Conservation (phyloP, 129 eudicot genomes). For the Solidago caesia region DNA sequence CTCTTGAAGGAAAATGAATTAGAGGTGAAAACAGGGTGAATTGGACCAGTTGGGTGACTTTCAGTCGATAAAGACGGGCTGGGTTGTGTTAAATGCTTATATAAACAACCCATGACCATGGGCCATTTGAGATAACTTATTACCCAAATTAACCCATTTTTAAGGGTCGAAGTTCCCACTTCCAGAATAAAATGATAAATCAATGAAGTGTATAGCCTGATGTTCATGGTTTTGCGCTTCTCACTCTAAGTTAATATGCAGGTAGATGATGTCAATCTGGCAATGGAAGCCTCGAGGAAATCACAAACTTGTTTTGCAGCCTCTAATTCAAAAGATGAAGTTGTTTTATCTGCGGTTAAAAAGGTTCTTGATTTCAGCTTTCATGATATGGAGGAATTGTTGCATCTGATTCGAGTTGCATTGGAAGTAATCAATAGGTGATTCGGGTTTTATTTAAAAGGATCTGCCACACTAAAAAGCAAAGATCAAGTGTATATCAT, state of each 20-base stretch:
- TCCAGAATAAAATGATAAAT: too few relatives aligned
- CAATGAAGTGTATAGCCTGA: too few relatives aligned
- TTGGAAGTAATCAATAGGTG: slow-evolving; percentile 66
- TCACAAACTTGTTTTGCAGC: slow-evolving; percentile 69
- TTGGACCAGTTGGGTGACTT: not conserved
- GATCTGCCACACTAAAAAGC: too few relatives aligned
- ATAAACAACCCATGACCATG: not conserved
- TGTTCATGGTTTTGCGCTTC: not conserved
- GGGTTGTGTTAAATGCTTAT: not conserved
- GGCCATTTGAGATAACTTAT: too few relatives aligned
- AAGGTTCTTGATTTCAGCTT: slow-evolving; percentile 87
- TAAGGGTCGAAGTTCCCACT: too few relatives aligned
- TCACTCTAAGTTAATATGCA: slow-evolving; percentile 32
- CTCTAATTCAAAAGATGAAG: slow-evolving; percentile 57
- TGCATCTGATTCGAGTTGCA: slow-evolving; percentile 82
- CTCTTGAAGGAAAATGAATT: not conserved
- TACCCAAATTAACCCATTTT: too few relatives aligned
- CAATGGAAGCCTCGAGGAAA: slow-evolving; percentile 96
- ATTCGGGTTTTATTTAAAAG: slow-evolving; percentile 15
- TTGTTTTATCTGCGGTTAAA: slow-evolving; percentile 55
- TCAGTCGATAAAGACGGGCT: not conserved
- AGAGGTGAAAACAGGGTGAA: not conserved
- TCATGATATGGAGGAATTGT: slow-evolving; percentile 74
- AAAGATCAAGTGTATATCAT: slow-evolving; percentile 14
- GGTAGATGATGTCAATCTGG: slow-evolving; percentile 69